phyloP scores from a whole-genome alignment of 441 rosid genomes.

The Populus hybrid region DNA sequence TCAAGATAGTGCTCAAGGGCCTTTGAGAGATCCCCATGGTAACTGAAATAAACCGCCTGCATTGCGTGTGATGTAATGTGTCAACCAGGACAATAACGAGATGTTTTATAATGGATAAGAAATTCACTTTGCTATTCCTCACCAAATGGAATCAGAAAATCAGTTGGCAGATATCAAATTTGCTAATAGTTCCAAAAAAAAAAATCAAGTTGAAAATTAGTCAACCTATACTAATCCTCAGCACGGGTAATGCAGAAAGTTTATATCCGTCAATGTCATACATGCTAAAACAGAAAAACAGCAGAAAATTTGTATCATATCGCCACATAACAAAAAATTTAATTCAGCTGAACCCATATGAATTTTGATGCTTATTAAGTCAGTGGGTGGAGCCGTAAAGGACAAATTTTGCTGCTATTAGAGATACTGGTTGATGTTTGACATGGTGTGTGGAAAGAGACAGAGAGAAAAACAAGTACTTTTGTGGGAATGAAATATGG shows the following conservation, averaged over 20 bases:
- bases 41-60: constrained; percentile 84
- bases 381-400: background rate
- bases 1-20: constrained; percentile 87
- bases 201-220: background rate
- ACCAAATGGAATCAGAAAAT: background rate
- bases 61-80: constrained; percentile 18
- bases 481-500: background rate
- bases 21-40: constrained; percentile 61
- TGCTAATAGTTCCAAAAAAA: background rate
- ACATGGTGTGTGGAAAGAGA: background rate
- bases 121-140: background rate
- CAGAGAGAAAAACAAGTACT: no score
- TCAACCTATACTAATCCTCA: no score
- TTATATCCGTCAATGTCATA: no score
- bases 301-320: no score
- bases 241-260: no score
- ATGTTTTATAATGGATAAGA: constrained; percentile 7
- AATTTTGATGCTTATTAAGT: background rate
- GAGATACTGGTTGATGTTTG: background rate
- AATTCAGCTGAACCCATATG: no score
- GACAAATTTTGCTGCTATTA: background rate
- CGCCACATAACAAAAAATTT: no score
- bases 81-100: constrained; percentile 10
- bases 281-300: no score
- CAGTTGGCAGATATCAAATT: background rate